Evolutionary conservation across 192 early-diverging fungal species (phyloP).

Genomic region (Coemansia sp.): DNA sequence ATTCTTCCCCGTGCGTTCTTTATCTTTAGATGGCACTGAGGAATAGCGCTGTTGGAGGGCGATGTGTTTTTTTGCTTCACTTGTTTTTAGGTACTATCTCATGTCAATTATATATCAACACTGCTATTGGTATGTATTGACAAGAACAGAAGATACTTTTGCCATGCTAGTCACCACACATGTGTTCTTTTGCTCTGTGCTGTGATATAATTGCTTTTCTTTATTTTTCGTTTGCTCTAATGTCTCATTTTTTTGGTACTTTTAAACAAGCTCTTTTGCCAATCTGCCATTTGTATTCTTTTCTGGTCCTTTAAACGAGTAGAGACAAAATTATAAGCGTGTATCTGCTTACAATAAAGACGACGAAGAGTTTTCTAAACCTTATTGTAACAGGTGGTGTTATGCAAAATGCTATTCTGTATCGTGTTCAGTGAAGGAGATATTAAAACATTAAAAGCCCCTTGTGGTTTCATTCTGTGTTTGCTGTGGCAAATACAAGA

Average conservation of each 20-base stretch:
- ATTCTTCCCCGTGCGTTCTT: too few relatives aligned
- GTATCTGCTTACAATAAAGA: neutral
- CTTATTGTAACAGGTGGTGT: too few relatives aligned
- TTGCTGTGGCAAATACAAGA: constrained; percentile 51
- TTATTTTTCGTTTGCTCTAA: constrained; percentile 2
- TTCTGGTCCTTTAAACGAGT: neutral
- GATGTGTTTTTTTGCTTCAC: too few relatives aligned
- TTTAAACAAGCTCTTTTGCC: neutral
- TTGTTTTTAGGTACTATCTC: too few relatives aligned
- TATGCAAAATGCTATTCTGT: too few relatives aligned
- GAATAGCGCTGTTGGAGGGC: too few relatives aligned
- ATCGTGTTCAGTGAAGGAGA: neutral
- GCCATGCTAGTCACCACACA: too few relatives aligned
- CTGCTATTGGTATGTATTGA: too few relatives aligned
- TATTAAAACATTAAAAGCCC: neutral
- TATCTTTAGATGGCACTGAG: too few relatives aligned
- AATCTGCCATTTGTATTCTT: neutral
- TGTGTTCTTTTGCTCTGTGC: neutral
- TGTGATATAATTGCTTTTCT: neutral
- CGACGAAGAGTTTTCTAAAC: too few relatives aligned
- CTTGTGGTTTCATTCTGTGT: constrained; percentile 7
- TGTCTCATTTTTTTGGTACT: constrained; percentile 2
- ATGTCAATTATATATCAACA: too few relatives aligned
- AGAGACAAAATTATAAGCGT: neutral
- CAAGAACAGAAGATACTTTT: too few relatives aligned